phyloP scores from a whole-genome alignment of 2,329 filamentous ascomycete species.

The Beauveria bassiana region DNA sequence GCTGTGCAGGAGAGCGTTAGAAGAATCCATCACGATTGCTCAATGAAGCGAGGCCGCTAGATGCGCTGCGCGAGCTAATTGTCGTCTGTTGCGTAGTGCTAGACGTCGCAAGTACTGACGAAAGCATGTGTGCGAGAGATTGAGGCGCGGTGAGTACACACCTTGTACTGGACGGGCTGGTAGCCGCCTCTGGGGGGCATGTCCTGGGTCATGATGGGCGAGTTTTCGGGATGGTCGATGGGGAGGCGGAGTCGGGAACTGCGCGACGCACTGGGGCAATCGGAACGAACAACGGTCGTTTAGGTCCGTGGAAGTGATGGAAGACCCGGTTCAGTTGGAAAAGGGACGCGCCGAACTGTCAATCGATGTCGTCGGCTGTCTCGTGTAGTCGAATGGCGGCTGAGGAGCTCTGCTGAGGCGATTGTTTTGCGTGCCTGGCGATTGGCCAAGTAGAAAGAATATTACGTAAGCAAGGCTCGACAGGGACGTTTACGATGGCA shows the following conservation, averaged over 20 bases:
- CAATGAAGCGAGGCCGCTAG: background rate
- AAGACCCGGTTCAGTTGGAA: background rate
- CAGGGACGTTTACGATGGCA: too few relatives aligned
- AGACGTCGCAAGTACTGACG: background rate
- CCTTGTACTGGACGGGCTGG: slow-evolving; percentile 94
- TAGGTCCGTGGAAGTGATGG: background rate
- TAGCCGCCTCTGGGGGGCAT: slow-evolving; percentile 95
- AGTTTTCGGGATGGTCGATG: slow-evolving; percentile 14
- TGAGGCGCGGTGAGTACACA: slow-evolving; percentile 34
- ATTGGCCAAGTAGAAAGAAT: slow-evolving; percentile 7
- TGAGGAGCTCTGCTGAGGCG: slow-evolving; percentile 10
- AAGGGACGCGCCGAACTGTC: background rate
- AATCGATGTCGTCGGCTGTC: slow-evolving; percentile 5
- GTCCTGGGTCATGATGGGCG: slow-evolving; percentile 82
- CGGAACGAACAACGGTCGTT: background rate
- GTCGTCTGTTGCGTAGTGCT: background rate
- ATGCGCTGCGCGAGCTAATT: background rate
- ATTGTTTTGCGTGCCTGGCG: slow-evolving; percentile 12
- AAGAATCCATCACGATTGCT: background rate
- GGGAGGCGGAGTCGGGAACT: slow-evolving; percentile 14
- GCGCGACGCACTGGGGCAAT: slow-evolving; percentile 9
- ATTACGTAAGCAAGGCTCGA: slow-evolving; percentile 8
- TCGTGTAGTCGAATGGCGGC: slow-evolving; percentile 2
- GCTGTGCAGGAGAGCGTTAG: slow-evolving; percentile 40
- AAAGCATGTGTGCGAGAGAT: too few relatives aligned